Evolutionary conservation across 2,329 filamentous ascomycete species (phyloP), one percentile per base, ranked within the genome.

Genomic region (Verticillium dahliae): DNA sequence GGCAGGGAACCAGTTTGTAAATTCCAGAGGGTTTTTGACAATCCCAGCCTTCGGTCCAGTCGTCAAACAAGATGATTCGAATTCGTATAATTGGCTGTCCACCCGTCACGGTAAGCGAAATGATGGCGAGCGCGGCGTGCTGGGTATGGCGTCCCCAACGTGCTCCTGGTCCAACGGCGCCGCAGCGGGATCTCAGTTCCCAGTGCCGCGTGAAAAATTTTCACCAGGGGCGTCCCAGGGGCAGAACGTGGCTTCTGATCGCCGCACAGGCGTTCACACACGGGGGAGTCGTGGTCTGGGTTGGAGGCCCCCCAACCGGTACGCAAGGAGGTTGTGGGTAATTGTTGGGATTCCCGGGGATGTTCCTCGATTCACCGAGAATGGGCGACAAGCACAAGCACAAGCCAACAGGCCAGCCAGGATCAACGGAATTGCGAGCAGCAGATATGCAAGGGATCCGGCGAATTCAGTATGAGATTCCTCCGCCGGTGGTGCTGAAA

Each of bases 201-300:
- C 54, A 56, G 54, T 56, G 54, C 54, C 54, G 54, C 54, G 27
- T 56, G 54, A 56, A 56, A 56, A 56, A 7, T 56, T 56, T 56
- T 56, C 54, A 34, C 54, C 54, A 56, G 33, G 54, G 54, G 33
- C 54, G 18, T 50, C 45, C 45, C n/a, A 50, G 45, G 45, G 45
- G 45, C 45, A 50, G 54, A 56, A 35, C 54, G 54, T 34, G 27
- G 54, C 54, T 56, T 56, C 13, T 56, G 54, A 56, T 56, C 33
- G 54, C 54, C 54, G 54, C 54, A 56, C 45, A 22, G 45, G 45
- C 45, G 45, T 50, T 50, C 45, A 50, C 45, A 50, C 45, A 22
- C 45, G 45, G 45, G 27, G 45, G 45, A 18, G 45, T 50, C 45
- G n/a, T 50, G n/a, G 45, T 50, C 18, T 27, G 45, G 7, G 45